These are phyloP conservation scores for Penicillium sp. DNA, from an alignment of 2,329 filamentous ascomycete genomes.

Conservation along the genomic window DNA sequence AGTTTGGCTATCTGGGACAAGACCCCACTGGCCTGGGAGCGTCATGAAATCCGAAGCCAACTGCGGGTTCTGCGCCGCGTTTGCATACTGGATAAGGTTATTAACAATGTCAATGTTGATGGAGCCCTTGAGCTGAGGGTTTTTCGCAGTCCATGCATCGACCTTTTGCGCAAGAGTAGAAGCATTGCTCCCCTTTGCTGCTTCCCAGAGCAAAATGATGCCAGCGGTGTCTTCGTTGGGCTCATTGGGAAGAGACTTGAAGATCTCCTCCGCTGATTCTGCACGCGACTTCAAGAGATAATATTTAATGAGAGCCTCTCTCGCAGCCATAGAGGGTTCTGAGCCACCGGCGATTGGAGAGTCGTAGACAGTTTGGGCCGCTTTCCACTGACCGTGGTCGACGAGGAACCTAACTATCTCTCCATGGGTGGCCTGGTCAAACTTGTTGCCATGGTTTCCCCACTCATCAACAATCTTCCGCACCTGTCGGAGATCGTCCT, in stretches of 20 bases:
- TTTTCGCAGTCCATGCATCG: conserved; percentile 51
- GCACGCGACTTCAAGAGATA: conserved; percentile 52
- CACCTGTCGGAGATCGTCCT: conserved; percentile 51
- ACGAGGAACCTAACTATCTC: conserved; percentile 57
- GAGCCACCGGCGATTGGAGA: conserved; percentile 41
- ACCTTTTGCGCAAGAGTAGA: conserved; percentile 68
- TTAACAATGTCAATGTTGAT: conserved; percentile 70
- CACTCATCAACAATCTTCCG: conserved; percentile 50
- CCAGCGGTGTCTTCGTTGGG: conserved; percentile 57
- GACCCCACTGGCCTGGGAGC: conserved; percentile 56
- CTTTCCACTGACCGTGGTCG: conserved; percentile 47
- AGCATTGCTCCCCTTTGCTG: conserved; percentile 60
- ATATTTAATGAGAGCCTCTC: conserved; percentile 52
- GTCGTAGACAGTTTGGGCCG: conserved; percentile 60
- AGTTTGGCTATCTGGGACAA: conserved; percentile 61
- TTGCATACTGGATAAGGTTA: conserved; percentile 61
- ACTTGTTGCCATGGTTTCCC: conserved; percentile 44
- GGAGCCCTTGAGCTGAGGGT: conserved; percentile 37
- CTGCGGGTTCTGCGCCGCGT: conserved; percentile 59
- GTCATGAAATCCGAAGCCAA: conserved; percentile 64
- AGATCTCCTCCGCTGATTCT: conserved; percentile 55
- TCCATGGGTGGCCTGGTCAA: conserved; percentile 37
- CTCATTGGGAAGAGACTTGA: conserved; percentile 42
- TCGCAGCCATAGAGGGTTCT: conserved; percentile 41
- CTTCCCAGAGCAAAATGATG: conserved; percentile 65